Base-by-base conservation (phyloP, 345 rosid genomes). In the Eucalyptus regnans region DNA sequence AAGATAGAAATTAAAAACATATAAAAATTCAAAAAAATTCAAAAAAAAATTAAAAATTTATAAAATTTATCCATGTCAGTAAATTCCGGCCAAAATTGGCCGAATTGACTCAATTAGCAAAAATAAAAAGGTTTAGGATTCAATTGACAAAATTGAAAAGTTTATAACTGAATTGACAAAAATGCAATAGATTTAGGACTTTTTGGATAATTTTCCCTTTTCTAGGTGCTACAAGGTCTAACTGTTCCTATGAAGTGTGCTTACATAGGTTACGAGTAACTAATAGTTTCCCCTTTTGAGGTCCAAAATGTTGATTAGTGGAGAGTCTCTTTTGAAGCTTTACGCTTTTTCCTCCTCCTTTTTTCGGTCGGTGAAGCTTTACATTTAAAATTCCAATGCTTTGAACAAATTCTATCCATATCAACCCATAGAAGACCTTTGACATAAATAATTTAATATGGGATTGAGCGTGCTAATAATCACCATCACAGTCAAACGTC, bases 81-180 rank as follows among this genome's bases (percentile, higher is more conserved):
- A 51, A 51, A 51, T 17, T 17, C 4, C 1, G 0, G 0, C 0
- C 22, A 51, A 51, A 51, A 17, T 51, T 17, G 22, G 4, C 4
- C 8, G 0, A 50, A 51, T 51, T 51, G 22, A 51, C 22, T 51
- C 54, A 16, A 51, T 51, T 51, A 17, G 54, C 4, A 51, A 51
- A 51, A 51, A 4, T 51, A 0, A 20, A 52, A 18, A 18, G 0
- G 2, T 52, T 52, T 18, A 52, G 0, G 4, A 52, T 0, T 52
- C 2, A 52, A 52, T 52, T 52, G 9, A 1, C 0, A 52, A 18
- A 51, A 51, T 16, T 51, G 0, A 17, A 51, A 51, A 0, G 0
- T 51, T 51, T 3, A 51, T 2, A 0, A 51, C 1, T 7, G 0
- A 51, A 51, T 0, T 51, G 2, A 0, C 4, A 17, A 51, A 52